Percentiles rank a stretch among this genome's conserved stretches.
phyloP scores from a whole-genome alignment of 257 asterid species.

The Solanum chmielewskii region DNA sequence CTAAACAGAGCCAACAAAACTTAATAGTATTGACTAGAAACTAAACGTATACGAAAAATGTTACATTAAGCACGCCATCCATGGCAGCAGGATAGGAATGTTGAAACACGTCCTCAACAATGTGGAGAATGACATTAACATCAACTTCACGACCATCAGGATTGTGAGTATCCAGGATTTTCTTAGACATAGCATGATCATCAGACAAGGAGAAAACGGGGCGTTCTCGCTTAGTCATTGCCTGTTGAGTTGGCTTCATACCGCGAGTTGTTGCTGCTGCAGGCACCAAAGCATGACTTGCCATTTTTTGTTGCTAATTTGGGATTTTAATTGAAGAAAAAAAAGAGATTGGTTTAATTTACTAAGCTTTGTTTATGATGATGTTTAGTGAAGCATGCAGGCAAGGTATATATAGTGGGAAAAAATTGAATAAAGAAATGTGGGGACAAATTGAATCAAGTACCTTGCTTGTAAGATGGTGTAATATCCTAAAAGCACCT shows the following conservation, averaged over 20 bases:
- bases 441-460: conserved; percentile 20
- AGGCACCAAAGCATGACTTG: conserved; percentile 13
- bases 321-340: not conserved
- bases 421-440: conserved; percentile 12
- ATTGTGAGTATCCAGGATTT: conserved; percentile 55
- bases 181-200: conserved; percentile 37
- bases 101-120: conserved; percentile 37
- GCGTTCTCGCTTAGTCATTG: conserved; percentile 17
- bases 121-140: conserved; percentile 28
- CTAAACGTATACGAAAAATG: not conserved
- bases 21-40: not conserved
- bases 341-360: not conserved
- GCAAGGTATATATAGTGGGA: conserved; percentile 38
- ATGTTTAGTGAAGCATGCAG: not conserved
- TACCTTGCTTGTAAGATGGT: conserved; percentile 77
- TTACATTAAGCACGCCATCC: conserved; percentile 38
- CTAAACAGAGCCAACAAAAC: not conserved
- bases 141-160: conserved; percentile 41
- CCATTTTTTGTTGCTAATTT: not conserved
- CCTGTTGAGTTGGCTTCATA: conserved; percentile 5
- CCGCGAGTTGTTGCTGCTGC: conserved; percentile 3
- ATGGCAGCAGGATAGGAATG: conserved; percentile 51
- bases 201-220: conserved; percentile 30
- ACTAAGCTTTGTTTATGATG: not conserved
- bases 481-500: conserved; percentile 19